phyloP scores from a whole-genome alignment of 306 rosid species.

The Oemleria cerasiformis region DNA sequence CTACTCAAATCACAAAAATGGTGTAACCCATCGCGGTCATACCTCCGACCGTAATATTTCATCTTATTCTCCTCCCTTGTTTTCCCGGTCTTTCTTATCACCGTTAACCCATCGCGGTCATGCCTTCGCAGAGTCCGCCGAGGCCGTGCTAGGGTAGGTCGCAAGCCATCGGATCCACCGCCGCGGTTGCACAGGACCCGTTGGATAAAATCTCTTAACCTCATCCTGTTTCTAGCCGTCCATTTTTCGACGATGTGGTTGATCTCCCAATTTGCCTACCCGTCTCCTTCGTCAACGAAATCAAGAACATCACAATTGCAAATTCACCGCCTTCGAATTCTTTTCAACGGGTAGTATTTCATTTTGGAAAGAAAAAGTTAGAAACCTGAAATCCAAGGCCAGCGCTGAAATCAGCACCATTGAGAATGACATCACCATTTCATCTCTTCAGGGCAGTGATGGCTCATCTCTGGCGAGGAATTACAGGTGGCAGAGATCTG shows the following conservation, averaged over 20 bases:
- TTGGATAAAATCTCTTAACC: background rate
- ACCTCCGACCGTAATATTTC: no score
- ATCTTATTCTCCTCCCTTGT: no score
- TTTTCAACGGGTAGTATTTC: constrained; percentile 25
- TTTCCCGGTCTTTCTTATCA: no score
- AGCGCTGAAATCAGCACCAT: background rate
- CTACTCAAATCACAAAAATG: no score
- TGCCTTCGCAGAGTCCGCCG: no score
- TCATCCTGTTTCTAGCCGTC: constrained; percentile 8
- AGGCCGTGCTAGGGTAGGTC: no score
- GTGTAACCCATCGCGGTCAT: no score
- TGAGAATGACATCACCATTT: background rate
- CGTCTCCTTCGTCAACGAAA: background rate
- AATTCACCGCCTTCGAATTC: background rate
- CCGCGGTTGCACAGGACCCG: no score
- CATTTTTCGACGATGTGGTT: constrained; percentile 4
- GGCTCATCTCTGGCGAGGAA: constrained; percentile 14
- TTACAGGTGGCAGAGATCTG: background rate
- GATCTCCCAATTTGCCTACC: constrained; percentile 5
- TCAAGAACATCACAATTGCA: background rate
- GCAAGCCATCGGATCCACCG: no score
- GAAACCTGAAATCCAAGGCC: constrained; percentile 13
- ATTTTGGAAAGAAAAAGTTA: constrained; percentile 29
- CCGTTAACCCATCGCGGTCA: no score
- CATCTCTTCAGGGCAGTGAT: constrained; percentile 22